Conservation (phyloP, 1,284 basidiomycete genomes). For the Dichomitus squalens region DNA sequence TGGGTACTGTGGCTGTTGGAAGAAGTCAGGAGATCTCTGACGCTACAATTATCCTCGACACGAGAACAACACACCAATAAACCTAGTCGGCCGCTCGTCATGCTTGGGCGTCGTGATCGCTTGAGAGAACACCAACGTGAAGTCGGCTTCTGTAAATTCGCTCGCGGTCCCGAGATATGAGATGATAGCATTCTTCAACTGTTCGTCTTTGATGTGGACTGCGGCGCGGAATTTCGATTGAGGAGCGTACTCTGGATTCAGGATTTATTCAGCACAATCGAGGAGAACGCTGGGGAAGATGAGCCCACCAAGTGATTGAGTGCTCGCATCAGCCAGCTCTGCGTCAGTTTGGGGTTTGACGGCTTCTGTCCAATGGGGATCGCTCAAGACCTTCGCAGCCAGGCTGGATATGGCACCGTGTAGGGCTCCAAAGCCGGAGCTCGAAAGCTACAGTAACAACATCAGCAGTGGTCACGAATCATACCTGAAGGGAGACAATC, state of each 20-base stretch:
- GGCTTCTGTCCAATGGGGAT: conserved; percentile 57
- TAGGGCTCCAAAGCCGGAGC: conserved; percentile 80
- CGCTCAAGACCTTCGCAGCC: conserved; percentile 75
- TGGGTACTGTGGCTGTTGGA: conserved; percentile 68
- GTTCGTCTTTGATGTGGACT: conserved; percentile 53
- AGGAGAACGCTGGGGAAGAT: conserved; percentile 15
- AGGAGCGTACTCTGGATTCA: conserved; percentile 47
- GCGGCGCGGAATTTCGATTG: conserved; percentile 59
- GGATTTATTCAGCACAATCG: not conserved
- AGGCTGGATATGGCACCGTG: conserved; percentile 82
- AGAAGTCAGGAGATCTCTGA: too few relatives aligned
- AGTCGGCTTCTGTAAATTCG: conserved; percentile 75
- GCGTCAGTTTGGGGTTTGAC: conserved; percentile 72
- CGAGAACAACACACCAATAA: conserved; percentile 36
- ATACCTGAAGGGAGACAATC: conserved; percentile 27
- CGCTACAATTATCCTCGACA: not conserved
- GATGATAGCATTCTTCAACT: conserved; percentile 61
- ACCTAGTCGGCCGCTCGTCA: conserved; percentile 46
- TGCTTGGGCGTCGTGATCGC: conserved; percentile 49
- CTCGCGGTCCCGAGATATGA: conserved; percentile 69
- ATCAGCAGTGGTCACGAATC: not conserved
- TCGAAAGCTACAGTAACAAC: conserved; percentile 47
- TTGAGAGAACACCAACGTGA: conserved; percentile 66
- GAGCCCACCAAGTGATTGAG: conserved; percentile 54
- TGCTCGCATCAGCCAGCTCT: conserved; percentile 61